Conservation (phyloP, 1,284 basidiomycete genomes). For the Fomitopsis betulina region DNA sequence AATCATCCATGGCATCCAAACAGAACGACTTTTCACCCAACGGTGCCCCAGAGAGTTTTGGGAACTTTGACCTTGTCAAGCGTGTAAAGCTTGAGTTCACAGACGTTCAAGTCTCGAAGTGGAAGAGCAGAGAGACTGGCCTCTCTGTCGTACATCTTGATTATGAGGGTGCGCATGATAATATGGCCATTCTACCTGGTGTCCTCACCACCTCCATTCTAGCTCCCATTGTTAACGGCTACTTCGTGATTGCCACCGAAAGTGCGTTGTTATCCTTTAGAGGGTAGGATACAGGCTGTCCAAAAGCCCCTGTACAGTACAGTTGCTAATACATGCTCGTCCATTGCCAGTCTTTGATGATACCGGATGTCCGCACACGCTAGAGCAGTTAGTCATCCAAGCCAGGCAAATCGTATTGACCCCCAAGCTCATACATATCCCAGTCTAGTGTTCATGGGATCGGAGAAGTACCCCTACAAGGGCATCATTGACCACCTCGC, state of each 20-base stretch:
- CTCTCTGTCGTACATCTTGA: conserved; percentile 78
- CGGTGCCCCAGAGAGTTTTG: conserved; percentile 36
- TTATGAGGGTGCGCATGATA: conserved; percentile 63
- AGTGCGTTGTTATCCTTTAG: conserved; percentile 46
- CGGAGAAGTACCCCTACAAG: conserved; percentile 94
- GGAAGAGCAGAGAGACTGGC: conserved; percentile 78
- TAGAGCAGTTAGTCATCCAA: conserved; percentile 72
- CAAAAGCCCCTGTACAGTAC: not conserved
- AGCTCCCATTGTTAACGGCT: conserved; percentile 91
- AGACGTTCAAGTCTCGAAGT: conserved; percentile 78
- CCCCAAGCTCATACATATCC: not conserved
- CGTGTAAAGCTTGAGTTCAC: conserved; percentile 70
- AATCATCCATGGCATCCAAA: conserved; percentile 18
- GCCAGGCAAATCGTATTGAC: not conserved
- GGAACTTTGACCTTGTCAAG: conserved; percentile 80
- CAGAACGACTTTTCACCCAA: conserved; percentile 10
- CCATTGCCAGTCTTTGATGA: conserved; percentile 76
- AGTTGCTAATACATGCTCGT: not conserved
- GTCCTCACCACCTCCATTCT: conserved; percentile 3
- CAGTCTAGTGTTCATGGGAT: conserved; percentile 91
- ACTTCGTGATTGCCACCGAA: conserved; percentile 91
- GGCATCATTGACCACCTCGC: conserved; percentile 97
- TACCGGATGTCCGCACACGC: conserved; percentile 88
- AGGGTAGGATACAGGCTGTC: not conserved
- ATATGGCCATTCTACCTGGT: not conserved